Evolutionary conservation across 306 rosid species (phyloP).

Genomic region (Inga laurina): DNA sequence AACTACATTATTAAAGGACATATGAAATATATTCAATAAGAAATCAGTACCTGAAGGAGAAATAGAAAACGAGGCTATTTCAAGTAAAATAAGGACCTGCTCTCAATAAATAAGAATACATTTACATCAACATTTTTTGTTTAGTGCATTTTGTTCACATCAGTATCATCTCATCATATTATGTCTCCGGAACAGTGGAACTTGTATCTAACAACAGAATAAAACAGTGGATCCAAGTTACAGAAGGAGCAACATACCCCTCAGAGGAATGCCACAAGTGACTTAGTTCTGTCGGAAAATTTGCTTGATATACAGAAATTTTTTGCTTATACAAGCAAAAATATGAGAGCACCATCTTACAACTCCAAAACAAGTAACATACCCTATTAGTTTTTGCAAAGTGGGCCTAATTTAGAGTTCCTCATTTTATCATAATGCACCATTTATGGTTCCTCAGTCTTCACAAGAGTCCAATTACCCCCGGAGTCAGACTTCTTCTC

Average conservation of each 20-base stretch:
- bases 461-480: conserved; percentile 69
- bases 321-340: background rate
- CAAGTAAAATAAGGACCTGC: background rate
- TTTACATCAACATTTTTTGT: background rate
- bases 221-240: background rate
- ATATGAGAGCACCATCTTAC: background rate
- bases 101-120: background rate
- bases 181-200: background rate
- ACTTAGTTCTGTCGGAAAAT: background rate
- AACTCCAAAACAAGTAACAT: background rate
- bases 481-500: conserved; percentile 37
- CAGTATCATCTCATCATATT: background rate
- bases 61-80: background rate
- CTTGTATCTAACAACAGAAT: background rate
- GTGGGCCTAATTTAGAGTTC: background rate
- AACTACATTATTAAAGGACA: too few species aligned
- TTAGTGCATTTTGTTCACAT: background rate
- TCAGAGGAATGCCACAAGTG: background rate
- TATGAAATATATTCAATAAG: background rate
- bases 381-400: background rate
- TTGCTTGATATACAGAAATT: background rate
- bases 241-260: background rate
- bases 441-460: conserved; percentile 58
- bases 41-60: background rate
- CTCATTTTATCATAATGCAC: background rate